Evolutionary conservation across 2,329 filamentous ascomycete species (phyloP), one percentile per base, ranked within the genome.

Genomic region (Cladosporium sp.): DNA sequence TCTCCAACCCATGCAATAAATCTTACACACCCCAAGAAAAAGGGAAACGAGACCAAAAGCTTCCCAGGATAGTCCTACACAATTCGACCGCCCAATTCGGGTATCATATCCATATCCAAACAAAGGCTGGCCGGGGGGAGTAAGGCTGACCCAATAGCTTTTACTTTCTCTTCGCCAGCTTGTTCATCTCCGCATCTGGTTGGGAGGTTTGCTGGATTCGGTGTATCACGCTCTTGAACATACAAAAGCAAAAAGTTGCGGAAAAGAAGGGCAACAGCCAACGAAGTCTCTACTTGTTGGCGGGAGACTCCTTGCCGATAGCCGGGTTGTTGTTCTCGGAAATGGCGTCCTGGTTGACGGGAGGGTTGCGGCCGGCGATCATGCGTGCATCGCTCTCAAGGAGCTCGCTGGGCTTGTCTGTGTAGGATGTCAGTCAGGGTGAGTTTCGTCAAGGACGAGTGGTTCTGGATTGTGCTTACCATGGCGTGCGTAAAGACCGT

Each of bases 351-450:
- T 56, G 36, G 20, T 30, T 25, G 54, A 66, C 59, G 5, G 76
- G 70, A 8, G 77, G 78, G 63, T 82, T 82, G 34, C 77, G 68
- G 5, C 76, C 78, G 11, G 67, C 58, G 1, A 66, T 62, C 60
- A 77, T 72, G 66, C 78, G 78, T 20, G 77, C 76, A 64, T 84
- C 82, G 42, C 74, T 78, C 62, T 76, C 73, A 28, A 84, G 75
- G 39, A 75, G 75, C 66, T 84, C 81, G 55, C 79, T 79, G 11
- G 82, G 82, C 62, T 80, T 78, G 69, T 82, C 80, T 47, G 43
- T 17, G 22, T 1, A 1, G 15, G 15, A 6, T 14, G 51, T 59
- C 22, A 59, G 65, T 28, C 49, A 7, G 7, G n/a, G 12, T n/a
- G 8, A 17, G 30, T 19, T 22, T 19, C n/a, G 22, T 1, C 20